Conservation (phyloP, 129 eudicot species). For the Flaveria trinervia region DNA sequence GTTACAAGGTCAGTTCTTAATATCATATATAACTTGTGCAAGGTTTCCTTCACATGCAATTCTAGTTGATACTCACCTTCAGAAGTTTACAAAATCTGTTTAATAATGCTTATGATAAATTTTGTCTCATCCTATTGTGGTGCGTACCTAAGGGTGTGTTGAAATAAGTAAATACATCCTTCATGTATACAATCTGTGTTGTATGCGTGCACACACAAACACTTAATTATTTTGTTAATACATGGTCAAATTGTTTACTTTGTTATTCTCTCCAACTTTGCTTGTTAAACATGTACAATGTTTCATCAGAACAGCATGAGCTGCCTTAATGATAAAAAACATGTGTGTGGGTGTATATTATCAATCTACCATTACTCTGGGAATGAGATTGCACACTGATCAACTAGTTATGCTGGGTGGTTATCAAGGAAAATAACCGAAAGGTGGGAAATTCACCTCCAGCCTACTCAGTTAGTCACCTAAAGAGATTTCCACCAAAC, state of each 20-base stretch:
- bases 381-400: background rate
- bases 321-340: background rate
- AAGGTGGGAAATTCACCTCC: background rate
- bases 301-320: background rate
- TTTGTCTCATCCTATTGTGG: background rate
- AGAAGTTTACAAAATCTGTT: background rate
- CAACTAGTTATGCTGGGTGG: background rate
- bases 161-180: background rate
- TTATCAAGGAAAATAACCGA: background rate
- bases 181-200: too few species aligned
- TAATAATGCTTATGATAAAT: background rate
- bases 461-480: background rate
- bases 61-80: background rate
- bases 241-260: too few species aligned
- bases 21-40: background rate
- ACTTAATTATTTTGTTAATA: too few species aligned
- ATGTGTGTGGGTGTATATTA: background rate
- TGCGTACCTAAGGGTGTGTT: background rate
- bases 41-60: background rate
- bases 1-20: constrained; percentile 63
- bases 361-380: background rate
- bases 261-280: too few species aligned
- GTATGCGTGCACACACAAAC: background rate
- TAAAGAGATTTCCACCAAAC: background rate
- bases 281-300: background rate